phyloP scores from a whole-genome alignment of 2,329 filamentous ascomycete species.

The Neocucurbitaria cava region DNA sequence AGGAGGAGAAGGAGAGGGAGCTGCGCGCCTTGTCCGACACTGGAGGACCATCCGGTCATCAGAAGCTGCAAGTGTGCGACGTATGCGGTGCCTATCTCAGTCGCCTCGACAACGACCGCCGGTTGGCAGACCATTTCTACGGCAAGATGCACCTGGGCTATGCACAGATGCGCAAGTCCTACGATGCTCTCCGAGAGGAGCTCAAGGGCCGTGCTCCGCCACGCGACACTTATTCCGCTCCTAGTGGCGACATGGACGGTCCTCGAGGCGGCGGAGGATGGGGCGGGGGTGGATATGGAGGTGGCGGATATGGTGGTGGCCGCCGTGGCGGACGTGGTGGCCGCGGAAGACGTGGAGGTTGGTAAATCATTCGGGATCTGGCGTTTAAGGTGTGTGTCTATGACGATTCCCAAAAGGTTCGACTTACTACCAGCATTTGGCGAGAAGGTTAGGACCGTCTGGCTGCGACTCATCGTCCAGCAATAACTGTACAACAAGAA shows the following conservation, averaged over 20 bases:
- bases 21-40: constrained; percentile 91
- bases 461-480: constrained; percentile 21
- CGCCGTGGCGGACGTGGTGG: constrained; percentile 35
- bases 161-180: constrained; percentile 96
- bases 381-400: constrained; percentile 50
- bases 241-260: constrained; percentile 33
- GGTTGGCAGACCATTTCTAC: constrained; percentile 96
- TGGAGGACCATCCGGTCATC: constrained; percentile 89
- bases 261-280: constrained; percentile 34
- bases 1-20: constrained; percentile 84
- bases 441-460: constrained; percentile 27
- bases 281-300: constrained; percentile 27
- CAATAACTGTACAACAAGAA: constrained; percentile 36
- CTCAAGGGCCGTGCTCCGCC: constrained; percentile 75
- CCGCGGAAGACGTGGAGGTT: constrained; percentile 36
- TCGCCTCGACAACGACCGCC: constrained; percentile 89
- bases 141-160: constrained; percentile 99
- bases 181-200: constrained; percentile 84
- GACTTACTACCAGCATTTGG: constrained; percentile 42
- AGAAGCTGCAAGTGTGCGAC: constrained; percentile 98
- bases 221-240: constrained; percentile 46
- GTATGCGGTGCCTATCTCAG: constrained; percentile 96
- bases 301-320: constrained; percentile 27
- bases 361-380: constrained; percentile 35
- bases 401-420: constrained; percentile 38